Base-by-base conservation (phyloP, 768 basidiomycete species). In the Collybiopsis luxurians region DNA sequence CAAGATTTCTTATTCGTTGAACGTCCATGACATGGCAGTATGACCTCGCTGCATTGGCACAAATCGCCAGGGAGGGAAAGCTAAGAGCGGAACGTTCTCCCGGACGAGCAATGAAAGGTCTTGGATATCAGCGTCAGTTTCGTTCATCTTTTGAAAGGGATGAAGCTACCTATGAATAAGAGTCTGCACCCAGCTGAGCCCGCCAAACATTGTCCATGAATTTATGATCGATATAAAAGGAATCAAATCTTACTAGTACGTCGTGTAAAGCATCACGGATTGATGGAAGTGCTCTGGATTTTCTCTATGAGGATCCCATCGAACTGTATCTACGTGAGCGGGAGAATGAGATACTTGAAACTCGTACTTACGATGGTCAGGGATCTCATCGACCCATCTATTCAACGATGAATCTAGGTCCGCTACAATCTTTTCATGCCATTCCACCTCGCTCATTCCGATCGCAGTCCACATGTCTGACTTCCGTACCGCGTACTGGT, bases 401-500 rank as follows among this genome's bases (percentile, higher is more conserved):
- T 92, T 90, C 66, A 92, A 71, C 3, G 83, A 82, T 3, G 86
- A 85, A 71, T 92, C 90, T 3, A 92, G 75, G 55, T 90, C 87
- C 6, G 82, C 80, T 4, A 92, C 84, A 23, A 84, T 78, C 39
- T 81, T 79, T 53, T 86, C 79, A 54, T 87, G 84, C n/a, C 34
- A 42, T 42, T 49, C 47, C 23, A 47, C n/a, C 39, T 23, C 27
- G n/a, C 10, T 39, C 48, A 50, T 24, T 39, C 44, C 55, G 11
- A 36, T 54, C 15, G 19, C 11, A 7, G 27, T 54, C 53, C 53
- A 54, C 40, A 53, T 38, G 4, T 58, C 51, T 23, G 57, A 58
- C 13, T 36, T 31, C 10, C 51, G 49, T 1, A 72, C 61, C 39
- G 55, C 30, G 42, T 47, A 56, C 55, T 55, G 50, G 40, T 49